These are phyloP conservation scores for Tetrahymena elliotti DNA, from an alignment of 73 alveolate genomes.

Conservation along the genomic window DNA sequence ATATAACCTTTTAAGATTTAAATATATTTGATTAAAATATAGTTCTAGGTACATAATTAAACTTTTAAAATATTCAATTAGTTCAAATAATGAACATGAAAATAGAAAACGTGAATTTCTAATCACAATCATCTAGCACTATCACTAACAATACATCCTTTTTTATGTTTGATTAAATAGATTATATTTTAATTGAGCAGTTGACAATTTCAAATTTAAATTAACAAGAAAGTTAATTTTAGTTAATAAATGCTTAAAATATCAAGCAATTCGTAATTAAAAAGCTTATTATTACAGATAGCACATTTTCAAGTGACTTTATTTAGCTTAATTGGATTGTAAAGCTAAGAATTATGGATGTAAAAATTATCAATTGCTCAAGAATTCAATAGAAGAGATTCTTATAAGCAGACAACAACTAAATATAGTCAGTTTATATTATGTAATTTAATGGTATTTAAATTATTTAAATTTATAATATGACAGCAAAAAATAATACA, in stretches of 20 bases:
- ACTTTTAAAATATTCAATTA: too few species aligned
- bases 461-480: too few species aligned
- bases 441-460: not conserved
- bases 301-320: not conserved
- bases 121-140: not conserved
- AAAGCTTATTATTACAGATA: not conserved
- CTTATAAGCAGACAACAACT: not conserved
- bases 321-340: not conserved
- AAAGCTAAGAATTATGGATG: not conserved
- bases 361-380: not conserved
- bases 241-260: not conserved
- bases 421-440: not conserved
- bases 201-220: not conserved
- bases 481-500: not conserved
- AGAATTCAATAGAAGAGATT: not conserved
- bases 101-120: too few species aligned
- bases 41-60: not conserved
- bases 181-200: not conserved
- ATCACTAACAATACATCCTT: not conserved
- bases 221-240: not conserved
- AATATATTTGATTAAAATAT: too few species aligned
- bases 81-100: not conserved
- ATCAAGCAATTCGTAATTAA: not conserved
- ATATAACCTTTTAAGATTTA: not conserved
- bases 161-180: too few species aligned